These are phyloP conservation scores for Paramyrothecium roridum DNA, from an alignment of 2,329 filamentous ascomycete species.

Conservation along the genomic window DNA sequence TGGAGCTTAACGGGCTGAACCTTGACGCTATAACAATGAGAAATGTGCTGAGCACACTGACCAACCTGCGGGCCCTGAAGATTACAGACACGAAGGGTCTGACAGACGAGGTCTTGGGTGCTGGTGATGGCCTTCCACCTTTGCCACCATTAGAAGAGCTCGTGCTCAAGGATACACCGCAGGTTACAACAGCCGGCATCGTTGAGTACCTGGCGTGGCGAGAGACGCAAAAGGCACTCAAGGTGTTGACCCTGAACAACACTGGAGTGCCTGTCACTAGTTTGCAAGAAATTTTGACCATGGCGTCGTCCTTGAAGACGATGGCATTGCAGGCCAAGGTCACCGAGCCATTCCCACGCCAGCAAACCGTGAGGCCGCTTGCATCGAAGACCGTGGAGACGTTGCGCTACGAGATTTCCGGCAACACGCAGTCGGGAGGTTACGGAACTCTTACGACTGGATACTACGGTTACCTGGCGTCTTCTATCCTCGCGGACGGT, in stretches of 20 bases:
- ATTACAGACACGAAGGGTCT: slow-evolving; percentile 67
- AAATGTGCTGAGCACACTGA: slow-evolving; percentile 65
- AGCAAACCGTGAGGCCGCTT: slow-evolving; percentile 54
- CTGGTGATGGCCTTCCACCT: slow-evolving; percentile 61
- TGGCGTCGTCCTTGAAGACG: slow-evolving; percentile 55
- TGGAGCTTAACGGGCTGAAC: slow-evolving; percentile 66
- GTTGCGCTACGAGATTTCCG: slow-evolving; percentile 80
- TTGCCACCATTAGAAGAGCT: slow-evolving; percentile 75
- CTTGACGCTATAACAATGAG: slow-evolving; percentile 70
- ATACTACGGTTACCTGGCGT: slow-evolving; percentile 84
- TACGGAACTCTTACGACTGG: slow-evolving; percentile 53
- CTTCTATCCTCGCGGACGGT: slow-evolving; percentile 73
- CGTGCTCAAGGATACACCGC: slow-evolving; percentile 67
- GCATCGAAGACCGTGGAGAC: slow-evolving; percentile 66
- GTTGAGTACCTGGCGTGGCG: slow-evolving; percentile 62
- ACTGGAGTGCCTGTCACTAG: slow-evolving; percentile 66
- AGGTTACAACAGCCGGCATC: slow-evolving; percentile 70
- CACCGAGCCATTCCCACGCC: slow-evolving; percentile 45
- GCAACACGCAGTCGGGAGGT: slow-evolving; percentile 52
- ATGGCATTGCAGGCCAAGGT: slow-evolving; percentile 52
- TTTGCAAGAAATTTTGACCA: slow-evolving; percentile 58
- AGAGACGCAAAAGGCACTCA: slow-evolving; percentile 58
- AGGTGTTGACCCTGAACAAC: slow-evolving; percentile 65
- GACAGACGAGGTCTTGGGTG: slow-evolving; percentile 72
- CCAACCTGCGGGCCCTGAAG: slow-evolving; percentile 69